A percentile compares a stretch with the other conserved stretches of the same genome.
phyloP scores from a whole-genome alignment of 2,329 filamentous ascomycete species.

The Colletotrichum sp. region DNA sequence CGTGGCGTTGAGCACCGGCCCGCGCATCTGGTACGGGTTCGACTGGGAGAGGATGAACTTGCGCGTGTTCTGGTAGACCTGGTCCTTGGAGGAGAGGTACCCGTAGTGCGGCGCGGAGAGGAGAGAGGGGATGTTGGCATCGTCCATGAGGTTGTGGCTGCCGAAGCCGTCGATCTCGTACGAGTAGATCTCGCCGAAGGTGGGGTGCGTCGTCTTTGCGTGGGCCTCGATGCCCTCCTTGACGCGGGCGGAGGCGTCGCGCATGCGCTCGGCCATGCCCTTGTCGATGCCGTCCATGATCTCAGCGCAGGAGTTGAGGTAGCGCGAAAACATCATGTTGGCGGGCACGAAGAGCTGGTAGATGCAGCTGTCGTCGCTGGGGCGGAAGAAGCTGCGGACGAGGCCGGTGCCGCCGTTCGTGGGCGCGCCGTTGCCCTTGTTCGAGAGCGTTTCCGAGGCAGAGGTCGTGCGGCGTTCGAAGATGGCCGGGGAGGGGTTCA shows the following conservation, averaged over 20 bases:
- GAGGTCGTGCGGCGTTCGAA: slow-evolving; percentile 77
- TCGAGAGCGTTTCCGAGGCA: slow-evolving; percentile 81
- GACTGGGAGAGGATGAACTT: slow-evolving; percentile 74
- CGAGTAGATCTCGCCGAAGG: slow-evolving; percentile 70
- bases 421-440: slow-evolving; percentile 81
- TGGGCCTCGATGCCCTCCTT: slow-evolving; percentile 71
- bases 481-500: slow-evolving; percentile 70
- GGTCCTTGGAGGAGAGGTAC: slow-evolving; percentile 61
- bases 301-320: slow-evolving; percentile 55
- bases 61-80: slow-evolving; percentile 75
- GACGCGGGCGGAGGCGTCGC: slow-evolving; percentile 59
- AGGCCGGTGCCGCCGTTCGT: slow-evolving; percentile 80
- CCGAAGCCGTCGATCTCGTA: slow-evolving; percentile 76
- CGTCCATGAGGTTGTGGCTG: slow-evolving; percentile 64
- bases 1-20: slow-evolving; percentile 55
- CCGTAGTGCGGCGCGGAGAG: slow-evolving; percentile 67
- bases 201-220: slow-evolving; percentile 67
- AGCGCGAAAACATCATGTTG: slow-evolving; percentile 82
- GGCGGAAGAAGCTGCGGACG: slow-evolving; percentile 86
- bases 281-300: slow-evolving; percentile 50
- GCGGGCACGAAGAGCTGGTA: slow-evolving; percentile 88
- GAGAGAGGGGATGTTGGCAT: slow-evolving; percentile 67
- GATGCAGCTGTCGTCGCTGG: slow-evolving; percentile 86
- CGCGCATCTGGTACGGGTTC: slow-evolving; percentile 75
- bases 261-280: slow-evolving; percentile 65